Evolutionary conservation across 768 basidiomycete species (phyloP).

Genomic region (Rhizopogon sp.): DNA sequence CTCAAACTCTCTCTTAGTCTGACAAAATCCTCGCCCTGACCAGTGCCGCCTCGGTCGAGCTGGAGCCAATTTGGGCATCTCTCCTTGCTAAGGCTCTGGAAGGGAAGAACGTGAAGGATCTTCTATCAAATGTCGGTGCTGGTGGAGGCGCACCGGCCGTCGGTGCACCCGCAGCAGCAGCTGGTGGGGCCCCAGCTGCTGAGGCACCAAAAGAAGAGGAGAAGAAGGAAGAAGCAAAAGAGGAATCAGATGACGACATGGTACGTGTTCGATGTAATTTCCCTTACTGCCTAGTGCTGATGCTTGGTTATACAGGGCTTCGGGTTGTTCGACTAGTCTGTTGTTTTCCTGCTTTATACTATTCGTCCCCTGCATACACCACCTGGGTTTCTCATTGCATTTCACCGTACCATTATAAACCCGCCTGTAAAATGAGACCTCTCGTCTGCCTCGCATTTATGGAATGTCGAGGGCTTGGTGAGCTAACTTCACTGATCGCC

Average conservation of each 20-base stretch:
- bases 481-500: no score
- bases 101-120: conserved; percentile 95
- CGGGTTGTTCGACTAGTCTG: conserved; percentile 87
- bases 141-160: conserved; percentile 85
- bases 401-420: no score
- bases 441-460: no score
- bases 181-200: conserved; percentile 51
- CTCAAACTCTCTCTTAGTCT: conserved; percentile 43
- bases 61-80: conserved; percentile 96
- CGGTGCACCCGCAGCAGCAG: conserved; percentile 45
- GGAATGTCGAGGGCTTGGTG: no score
- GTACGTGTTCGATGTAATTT: conserved; percentile 34
- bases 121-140: conserved; percentile 91
- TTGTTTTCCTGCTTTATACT: conserved; percentile 18
- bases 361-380: conserved; percentile 11
- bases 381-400: not conserved
- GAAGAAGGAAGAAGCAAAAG: conserved; percentile 80
- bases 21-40: conserved; percentile 92
- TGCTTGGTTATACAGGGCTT: conserved; percentile 61
- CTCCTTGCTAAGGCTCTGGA: conserved; percentile 97
- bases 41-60: conserved; percentile 73
- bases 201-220: conserved; percentile 69
- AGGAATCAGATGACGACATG: conserved; percentile 90
- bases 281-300: not conserved
- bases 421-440: no score